Percentiles rank a stretch among this genome's conserved stretches.
phyloP scores from a whole-genome alignment of 768 basidiomycete species.

The Tricholoma sp. region DNA sequence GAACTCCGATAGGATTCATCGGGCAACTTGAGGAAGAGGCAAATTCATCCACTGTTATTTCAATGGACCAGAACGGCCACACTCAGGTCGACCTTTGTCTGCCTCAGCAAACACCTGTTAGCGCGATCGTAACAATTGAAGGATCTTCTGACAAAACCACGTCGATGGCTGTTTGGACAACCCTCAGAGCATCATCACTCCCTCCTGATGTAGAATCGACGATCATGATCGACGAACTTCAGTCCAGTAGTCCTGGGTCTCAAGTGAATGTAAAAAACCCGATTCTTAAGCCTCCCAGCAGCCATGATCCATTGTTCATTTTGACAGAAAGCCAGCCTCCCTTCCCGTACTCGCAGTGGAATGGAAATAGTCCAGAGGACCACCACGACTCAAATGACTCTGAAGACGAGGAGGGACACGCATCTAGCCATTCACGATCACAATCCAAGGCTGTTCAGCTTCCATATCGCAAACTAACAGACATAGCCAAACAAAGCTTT shows the following conservation, averaged over 20 bases:
- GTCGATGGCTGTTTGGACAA: slow-evolving; percentile 19
- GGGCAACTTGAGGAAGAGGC: background rate
- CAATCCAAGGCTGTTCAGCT: slow-evolving; percentile 11
- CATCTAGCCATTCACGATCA: slow-evolving; percentile 20
- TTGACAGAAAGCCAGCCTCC: slow-evolving; percentile 47
- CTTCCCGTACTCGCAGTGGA: slow-evolving; percentile 51
- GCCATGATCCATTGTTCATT: slow-evolving; percentile 41
- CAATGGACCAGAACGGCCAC: background rate
- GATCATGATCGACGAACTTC: slow-evolving; percentile 22
- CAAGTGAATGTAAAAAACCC: slow-evolving; percentile 2
- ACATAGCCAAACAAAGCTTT: slow-evolving; percentile 43
- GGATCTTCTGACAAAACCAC: slow-evolving; percentile 8
- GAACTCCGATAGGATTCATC: background rate
- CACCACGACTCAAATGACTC: slow-evolving; percentile 27
- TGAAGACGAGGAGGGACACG: slow-evolving; percentile 35
- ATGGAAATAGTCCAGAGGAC: slow-evolving; percentile 17
- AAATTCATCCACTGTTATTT: background rate
- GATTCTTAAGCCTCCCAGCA: background rate
- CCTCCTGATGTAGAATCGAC: slow-evolving; percentile 16
- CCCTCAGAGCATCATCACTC: slow-evolving; percentile 17
- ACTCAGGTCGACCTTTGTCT: slow-evolving; percentile 2
- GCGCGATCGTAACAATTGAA: background rate
- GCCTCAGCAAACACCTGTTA: background rate
- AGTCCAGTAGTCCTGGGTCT: slow-evolving; percentile 15
- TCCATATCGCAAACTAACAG: slow-evolving; percentile 45